Base-by-base conservation (phyloP, 257 asterid species). In the Coffea eugenioides region DNA sequence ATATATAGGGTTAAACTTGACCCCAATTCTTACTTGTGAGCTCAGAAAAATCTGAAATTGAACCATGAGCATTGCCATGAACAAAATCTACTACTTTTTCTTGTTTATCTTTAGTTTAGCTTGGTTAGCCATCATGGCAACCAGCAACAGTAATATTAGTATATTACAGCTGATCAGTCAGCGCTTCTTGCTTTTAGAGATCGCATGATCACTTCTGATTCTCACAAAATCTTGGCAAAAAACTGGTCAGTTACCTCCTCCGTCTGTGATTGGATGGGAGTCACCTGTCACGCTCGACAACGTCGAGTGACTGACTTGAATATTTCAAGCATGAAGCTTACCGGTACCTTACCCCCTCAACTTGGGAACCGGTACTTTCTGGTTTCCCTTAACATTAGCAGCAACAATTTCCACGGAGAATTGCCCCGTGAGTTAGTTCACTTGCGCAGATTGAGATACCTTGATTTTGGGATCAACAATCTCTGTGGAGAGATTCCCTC, bases 341-440 rank as follows among this genome's bases (percentile, higher is more conserved):
- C 13, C 2, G 89, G 87, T 41, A 82, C 67, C 21, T 45, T 86
- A 16, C 80, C 89, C 4, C 77, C 75, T 3, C 71, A 83, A 5
- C 54, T 83, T 8, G 87, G 82, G 46, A 86, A 81, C 27, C 80
- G 83, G 61, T 81, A 87, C 8, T 81, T 67, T 66, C 86, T 83
- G 0, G 72, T 64, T 12, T 65, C 72, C 36, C 74, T 86, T 0
- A 54, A 83, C 73, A 34, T 83, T 82, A 68, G 87, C 11, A 0
- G 0, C 0, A 81, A 86, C 79, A 68, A 1, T 34, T 71, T 86
- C 14, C 41, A n/a, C 3, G 86, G 83, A 3, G 23, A 71, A 31
- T 16, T 83, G 12, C 80, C 83, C 0, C 20, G 5, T 5, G 78
- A 43, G 20, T 56, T 81, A 52, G 39, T 46, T 41, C 21, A 3